phyloP scores from a whole-genome alignment of 768 basidiomycete species.

The Lactarius deliciosus region DNA sequence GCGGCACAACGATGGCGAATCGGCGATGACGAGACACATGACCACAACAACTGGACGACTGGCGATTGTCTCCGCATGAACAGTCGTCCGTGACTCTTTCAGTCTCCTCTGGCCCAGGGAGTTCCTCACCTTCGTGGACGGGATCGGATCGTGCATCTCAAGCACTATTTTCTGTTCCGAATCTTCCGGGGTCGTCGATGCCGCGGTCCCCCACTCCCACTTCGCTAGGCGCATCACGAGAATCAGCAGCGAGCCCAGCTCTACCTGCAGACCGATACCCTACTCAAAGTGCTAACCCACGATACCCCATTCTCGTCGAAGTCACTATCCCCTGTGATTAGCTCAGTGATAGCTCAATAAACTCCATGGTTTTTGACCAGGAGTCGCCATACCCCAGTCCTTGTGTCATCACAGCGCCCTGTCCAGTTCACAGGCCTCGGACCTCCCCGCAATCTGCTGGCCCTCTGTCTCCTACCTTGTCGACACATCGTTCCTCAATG shows the following conservation, averaged over 20 bases:
- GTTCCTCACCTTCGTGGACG: slow-evolving; percentile 9
- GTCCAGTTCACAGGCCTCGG: slow-evolving; percentile 31
- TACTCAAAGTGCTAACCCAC: neutral
- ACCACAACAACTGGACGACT: no score
- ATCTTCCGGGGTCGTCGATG: slow-evolving; percentile 11
- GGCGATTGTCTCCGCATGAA: no score
- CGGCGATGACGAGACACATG: no score
- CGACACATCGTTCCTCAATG: neutral
- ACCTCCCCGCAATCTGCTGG: slow-evolving; percentile 31
- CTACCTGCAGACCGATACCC: slow-evolving; percentile 14
- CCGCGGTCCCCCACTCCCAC: slow-evolving; percentile 10
- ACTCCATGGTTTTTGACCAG: slow-evolving; percentile 69
- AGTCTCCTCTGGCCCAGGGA: slow-evolving; percentile 37
- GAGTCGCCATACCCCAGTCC: slow-evolving; percentile 65
- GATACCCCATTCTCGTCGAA: slow-evolving; percentile 15
- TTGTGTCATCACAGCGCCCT: slow-evolving; percentile 29
- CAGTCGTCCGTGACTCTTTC: no score
- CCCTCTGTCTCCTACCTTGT: neutral
- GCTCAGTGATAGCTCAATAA: slow-evolving; percentile 37
- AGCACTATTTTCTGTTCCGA: slow-evolving; percentile 19
- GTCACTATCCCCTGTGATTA: slow-evolving; percentile 7
- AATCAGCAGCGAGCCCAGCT: slow-evolving; percentile 22
- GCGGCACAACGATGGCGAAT: no score
- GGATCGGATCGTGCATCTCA: slow-evolving; percentile 7
- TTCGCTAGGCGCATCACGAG: slow-evolving; percentile 12